Percentiles rank a stretch among this genome's conserved stretches.
Evolutionary conservation across 2,329 filamentous ascomycete genomes (phyloP).

Genomic region (Trichoderma lentiforme): DNA sequence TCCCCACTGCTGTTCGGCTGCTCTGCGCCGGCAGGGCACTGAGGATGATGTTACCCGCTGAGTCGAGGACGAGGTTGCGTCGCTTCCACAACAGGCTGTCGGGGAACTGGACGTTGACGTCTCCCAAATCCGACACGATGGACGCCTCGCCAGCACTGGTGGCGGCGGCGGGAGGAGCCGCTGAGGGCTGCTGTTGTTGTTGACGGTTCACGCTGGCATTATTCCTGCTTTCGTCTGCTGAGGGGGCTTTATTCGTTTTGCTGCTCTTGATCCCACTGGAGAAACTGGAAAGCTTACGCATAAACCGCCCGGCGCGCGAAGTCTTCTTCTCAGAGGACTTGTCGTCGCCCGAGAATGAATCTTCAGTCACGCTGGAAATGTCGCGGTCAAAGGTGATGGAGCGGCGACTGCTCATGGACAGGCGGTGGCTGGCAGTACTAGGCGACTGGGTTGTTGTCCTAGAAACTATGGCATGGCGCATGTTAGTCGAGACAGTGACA

Average conservation of each 20-base stretch:
- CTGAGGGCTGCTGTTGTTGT: conserved; percentile 23
- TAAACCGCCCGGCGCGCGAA: conserved; percentile 55
- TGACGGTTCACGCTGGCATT: conserved; percentile 15
- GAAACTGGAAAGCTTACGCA: conserved; percentile 56
- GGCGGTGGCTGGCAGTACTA: conserved; percentile 51
- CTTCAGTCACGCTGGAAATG: conserved; percentile 42
- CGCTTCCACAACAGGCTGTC: conserved; percentile 97
- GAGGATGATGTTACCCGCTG: conserved; percentile 77
- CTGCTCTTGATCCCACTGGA: conserved; percentile 48
- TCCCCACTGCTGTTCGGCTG: conserved; percentile 42
- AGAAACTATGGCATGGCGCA: conserved; percentile 25
- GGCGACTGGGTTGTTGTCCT: conserved; percentile 41
- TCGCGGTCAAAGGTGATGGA: conserved; percentile 47
- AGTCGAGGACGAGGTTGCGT: conserved; percentile 80
- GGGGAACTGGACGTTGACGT: conserved; percentile 96
- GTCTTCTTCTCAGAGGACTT: conserved; percentile 44
- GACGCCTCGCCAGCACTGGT: conserved; percentile 29
- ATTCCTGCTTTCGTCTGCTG: conserved; percentile 37
- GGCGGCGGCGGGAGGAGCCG: conserved; percentile 25
- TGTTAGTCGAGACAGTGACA: conserved; percentile 47
- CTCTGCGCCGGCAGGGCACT: conserved; percentile 58
- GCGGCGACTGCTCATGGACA: conserved; percentile 61
- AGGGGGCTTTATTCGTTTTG: conserved; percentile 35
- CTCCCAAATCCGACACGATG: conserved; percentile 69
- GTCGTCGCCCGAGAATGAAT: conserved; percentile 48